Percentiles rank a stretch among this genome's conserved stretches.
Conservation (phyloP, 1,284 basidiomycete genomes). For the Phlebopus sp. region DNA sequence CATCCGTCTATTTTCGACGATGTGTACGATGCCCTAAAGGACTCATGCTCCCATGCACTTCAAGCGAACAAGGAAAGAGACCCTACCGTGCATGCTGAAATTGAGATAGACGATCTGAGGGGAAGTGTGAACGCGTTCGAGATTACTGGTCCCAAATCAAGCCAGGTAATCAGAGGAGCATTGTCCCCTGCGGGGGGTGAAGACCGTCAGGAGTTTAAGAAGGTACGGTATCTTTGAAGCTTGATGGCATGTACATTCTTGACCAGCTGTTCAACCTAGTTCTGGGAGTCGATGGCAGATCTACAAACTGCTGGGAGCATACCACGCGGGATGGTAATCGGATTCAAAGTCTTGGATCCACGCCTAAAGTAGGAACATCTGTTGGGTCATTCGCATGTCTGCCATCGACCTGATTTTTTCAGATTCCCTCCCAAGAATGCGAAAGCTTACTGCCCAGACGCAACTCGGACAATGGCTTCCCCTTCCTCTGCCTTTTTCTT, state of each 20-base stretch:
- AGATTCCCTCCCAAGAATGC: constrained; percentile 83
- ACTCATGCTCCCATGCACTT: constrained; percentile 49
- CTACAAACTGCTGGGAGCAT: constrained; percentile 65
- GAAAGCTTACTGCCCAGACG: constrained; percentile 35
- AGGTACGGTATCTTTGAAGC: constrained; percentile 38
- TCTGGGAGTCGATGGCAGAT: constrained; percentile 62
- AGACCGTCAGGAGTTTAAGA: constrained; percentile 54
- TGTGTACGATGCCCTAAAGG: constrained; percentile 50
- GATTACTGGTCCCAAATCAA: constrained; percentile 81
- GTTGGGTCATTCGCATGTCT: neutral
- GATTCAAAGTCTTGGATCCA: constrained; percentile 78
- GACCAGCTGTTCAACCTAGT: constrained; percentile 40
- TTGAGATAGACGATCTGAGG: constrained; percentile 70
- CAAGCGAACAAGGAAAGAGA: constrained; percentile 38
- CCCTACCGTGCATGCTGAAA: constrained; percentile 34
- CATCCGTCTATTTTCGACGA: constrained; percentile 73
- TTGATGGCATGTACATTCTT: neutral
- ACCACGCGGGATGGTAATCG: constrained; percentile 72
- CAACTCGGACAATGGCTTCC: constrained; percentile 8
- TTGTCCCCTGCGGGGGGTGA: constrained; percentile 57
- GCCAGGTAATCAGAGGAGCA: constrained; percentile 73
- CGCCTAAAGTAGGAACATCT: constrained; percentile 54
- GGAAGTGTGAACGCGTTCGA: constrained; percentile 79
- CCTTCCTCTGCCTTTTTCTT: constrained; percentile 38
- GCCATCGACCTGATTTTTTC: neutral